Percentiles rank a stretch among this genome's conserved stretches.
Conservation (phyloP, 2,329 filamentous ascomycete genomes). For the Neonectria ditissima region DNA sequence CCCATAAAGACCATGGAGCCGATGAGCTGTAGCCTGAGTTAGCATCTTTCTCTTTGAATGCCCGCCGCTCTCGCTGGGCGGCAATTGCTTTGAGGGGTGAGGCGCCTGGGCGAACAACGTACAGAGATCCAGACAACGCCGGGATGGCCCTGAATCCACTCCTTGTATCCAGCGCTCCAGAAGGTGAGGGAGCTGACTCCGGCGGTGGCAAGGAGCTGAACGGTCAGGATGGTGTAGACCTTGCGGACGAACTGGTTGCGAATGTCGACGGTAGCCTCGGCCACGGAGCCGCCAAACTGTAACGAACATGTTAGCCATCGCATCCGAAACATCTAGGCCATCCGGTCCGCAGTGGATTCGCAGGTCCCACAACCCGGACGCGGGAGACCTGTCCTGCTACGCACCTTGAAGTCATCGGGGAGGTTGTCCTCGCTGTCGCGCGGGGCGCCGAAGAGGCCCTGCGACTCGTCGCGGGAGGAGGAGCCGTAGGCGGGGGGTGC, state of each 20-base stretch:
- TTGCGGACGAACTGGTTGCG: conserved; percentile 97
- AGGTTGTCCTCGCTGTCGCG: conserved; percentile 89
- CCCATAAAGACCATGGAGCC: conserved; percentile 87
- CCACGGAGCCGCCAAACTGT: conserved; percentile 90
- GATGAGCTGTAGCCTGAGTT: conserved; percentile 66
- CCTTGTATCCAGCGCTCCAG: conserved; percentile 81
- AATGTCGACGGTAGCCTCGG: conserved; percentile 94
- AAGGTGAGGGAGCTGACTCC: conserved; percentile 87
- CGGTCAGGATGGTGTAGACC: conserved; percentile 98
- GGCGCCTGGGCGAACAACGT: conserved; percentile 46
- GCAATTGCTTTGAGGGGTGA: neutral
- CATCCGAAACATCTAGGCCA: neutral
- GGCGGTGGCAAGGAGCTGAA: conserved; percentile 88
- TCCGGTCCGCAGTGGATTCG: neutral
- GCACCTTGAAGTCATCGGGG: conserved; percentile 95
- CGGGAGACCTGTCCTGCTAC: neutral
- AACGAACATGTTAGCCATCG: conserved; percentile 29
- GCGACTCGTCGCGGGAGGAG: conserved; percentile 62
- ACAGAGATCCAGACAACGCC: conserved; percentile 89
- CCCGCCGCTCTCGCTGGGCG: neutral
- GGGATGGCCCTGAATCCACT: conserved; percentile 86
- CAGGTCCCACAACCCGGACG: neutral
- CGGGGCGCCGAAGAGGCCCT: conserved; percentile 74
- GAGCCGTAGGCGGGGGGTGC: conserved; percentile 85
- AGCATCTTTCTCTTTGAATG: conserved; percentile 22